Percentiles rank a stretch among this genome's conserved stretches.
phyloP scores from a whole-genome alignment of 352 stramenopile genomes.

The Globisporangium heterothallicum region DNA sequence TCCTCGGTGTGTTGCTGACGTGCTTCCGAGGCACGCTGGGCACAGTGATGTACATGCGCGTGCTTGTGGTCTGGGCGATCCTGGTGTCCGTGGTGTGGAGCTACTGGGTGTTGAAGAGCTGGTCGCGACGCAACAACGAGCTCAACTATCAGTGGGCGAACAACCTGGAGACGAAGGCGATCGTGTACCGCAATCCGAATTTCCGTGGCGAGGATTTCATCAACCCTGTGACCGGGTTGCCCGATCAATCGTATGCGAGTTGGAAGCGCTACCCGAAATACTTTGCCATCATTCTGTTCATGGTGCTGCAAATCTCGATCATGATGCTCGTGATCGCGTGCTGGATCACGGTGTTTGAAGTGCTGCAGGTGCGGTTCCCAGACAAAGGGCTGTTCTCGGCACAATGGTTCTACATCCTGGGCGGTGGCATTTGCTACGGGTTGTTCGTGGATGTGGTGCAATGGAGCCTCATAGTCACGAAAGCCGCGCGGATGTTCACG shows the following conservation, averaged over 20 bases:
- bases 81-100: conserved; percentile 78
- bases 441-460: conserved; percentile 82
- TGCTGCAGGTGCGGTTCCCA: conserved; percentile 70
- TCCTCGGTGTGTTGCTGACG: conserved; percentile 65
- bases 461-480: conserved; percentile 77
- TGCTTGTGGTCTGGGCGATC: conserved; percentile 65
- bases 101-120: conserved; percentile 78
- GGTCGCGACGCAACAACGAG: conserved; percentile 68
- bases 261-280: conserved; percentile 79
- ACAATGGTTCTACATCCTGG: conserved; percentile 80
- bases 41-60: conserved; percentile 77
- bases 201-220: conserved; percentile 51
- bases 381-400: conserved; percentile 56
- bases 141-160: conserved; percentile 72
- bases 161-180: conserved; percentile 54
- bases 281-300: conserved; percentile 53
- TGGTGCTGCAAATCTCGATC: conserved; percentile 77
- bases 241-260: conserved; percentile 59
- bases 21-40: conserved; percentile 55
- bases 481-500: conserved; percentile 59
- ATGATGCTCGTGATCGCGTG: conserved; percentile 83
- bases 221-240: conserved; percentile 60
- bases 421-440: conserved; percentile 68
- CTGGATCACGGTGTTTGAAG: conserved; percentile 80
- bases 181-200: conserved; percentile 71